Conservation (phyloP, 169 alveolate species). For the Plasmodium gonderi region DNA sequence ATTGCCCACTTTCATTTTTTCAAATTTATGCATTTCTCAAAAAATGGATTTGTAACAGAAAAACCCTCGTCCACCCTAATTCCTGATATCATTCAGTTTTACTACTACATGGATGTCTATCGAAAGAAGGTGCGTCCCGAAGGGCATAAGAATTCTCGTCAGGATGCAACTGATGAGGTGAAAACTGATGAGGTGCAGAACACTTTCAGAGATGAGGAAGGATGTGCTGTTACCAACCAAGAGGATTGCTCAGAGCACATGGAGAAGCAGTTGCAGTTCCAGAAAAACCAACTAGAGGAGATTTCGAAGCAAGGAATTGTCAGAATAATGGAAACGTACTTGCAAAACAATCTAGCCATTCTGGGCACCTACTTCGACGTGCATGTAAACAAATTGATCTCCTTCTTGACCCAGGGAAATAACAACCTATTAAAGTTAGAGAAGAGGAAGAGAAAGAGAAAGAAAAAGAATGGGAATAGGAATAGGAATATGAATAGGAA, state of each 20-base stretch:
- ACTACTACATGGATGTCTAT: conserved; percentile 34
- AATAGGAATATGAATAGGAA: background rate
- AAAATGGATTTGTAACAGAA: background rate
- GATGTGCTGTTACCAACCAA: too few relatives aligned
- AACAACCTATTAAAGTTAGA: conserved; percentile 26
- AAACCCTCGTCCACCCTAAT: background rate
- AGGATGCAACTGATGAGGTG: background rate
- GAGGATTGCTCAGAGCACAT: too few relatives aligned
- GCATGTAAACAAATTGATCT: conserved; percentile 4
- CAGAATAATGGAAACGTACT: background rate
- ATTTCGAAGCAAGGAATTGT: background rate
- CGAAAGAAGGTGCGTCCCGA: background rate
- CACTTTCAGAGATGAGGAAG: background rate
- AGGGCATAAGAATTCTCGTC: background rate
- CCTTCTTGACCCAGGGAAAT: conserved; percentile 52
- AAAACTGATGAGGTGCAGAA: background rate
- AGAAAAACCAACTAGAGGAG: too few relatives aligned
- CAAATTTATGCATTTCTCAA: background rate
- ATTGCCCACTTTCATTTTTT: conserved; percentile 19
- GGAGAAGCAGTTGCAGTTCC: too few relatives aligned
- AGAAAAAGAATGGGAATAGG: background rate
- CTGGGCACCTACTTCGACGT: conserved; percentile 37
- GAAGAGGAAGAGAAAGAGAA: background rate
- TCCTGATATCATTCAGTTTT: conserved; percentile 32
- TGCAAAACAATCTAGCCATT: background rate